Conservation (phyloP, 371 early-diverging fungal genomes). For the Lichtheimia ornata region DNA sequence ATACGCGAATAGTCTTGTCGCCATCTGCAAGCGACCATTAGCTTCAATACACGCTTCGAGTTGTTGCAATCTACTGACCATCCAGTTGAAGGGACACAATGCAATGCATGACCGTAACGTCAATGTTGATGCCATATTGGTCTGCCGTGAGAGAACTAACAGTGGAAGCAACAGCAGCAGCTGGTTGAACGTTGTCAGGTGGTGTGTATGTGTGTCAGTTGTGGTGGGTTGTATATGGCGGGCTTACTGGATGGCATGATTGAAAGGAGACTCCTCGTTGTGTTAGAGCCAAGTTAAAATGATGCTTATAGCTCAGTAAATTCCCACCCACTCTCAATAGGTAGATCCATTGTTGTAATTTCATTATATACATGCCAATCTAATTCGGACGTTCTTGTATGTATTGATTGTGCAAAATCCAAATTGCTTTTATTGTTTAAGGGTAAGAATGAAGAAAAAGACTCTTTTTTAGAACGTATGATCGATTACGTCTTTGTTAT, state of each 20-base stretch:
- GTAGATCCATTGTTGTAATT: no score
- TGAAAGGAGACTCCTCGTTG: no score
- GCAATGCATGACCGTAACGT: conserved; percentile 18
- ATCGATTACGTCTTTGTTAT: conserved; percentile 3
- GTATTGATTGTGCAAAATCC: no score
- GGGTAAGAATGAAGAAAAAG: neutral
- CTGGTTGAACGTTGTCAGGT: neutral
- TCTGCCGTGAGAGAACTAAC: conserved; percentile 19
- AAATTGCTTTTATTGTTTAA: no score
- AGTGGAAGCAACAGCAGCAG: neutral
- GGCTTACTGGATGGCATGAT: no score
- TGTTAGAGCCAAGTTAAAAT: no score
- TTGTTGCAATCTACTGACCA: conserved; percentile 1
- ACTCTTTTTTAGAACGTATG: neutral
- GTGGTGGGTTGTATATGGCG: no score
- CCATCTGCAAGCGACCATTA: conserved; percentile 4
- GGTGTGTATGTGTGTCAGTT: neutral
- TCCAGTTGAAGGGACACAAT: conserved; percentile 17
- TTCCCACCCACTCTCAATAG: no score
- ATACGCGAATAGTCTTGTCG: conserved; percentile 12
- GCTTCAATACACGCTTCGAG: neutral
- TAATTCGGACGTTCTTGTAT: no score
- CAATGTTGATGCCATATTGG: conserved; percentile 25
- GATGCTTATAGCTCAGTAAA: no score
- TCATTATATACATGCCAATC: no score